Evolutionary conservation across 768 basidiomycete species (phyloP), one percentile per base, ranked within the genome.

Genomic region (Solioccasus polychromus): DNA sequence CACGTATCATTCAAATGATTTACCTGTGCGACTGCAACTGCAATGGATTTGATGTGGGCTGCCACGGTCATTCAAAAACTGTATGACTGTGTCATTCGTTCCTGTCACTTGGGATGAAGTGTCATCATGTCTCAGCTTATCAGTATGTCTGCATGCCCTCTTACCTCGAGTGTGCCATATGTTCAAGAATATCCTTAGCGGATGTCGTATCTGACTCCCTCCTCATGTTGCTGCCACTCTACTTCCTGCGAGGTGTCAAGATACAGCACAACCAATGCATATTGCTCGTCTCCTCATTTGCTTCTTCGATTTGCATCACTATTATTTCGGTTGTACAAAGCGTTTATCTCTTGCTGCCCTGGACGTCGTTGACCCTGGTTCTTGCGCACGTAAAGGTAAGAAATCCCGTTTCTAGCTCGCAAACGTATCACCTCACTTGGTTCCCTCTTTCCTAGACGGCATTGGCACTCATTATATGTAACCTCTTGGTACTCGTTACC

Each of bases 301-400:
- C 44, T 4, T 48, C 50, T 15, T 55, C 42, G 20, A 30, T 59
- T 29, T 25, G 45, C 35, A 59, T 50, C 30, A 42, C 53, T 26
- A 14, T 45, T 3, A 23, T 48, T 26, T 47, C 45, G n/a, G 40
- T 55, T 10, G 11, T 23, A 15, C 53, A 51, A 15, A 48, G 44
- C 12, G 4, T 44, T 7, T 47, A 46, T 6, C 26, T 59, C 10
- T 25, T 20, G 3, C 35, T 28, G 2, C 25, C 35, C 2, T n/a
- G 26, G 26, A 10, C 8, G n/a, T 4, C 1, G 20, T 3, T n/a
- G 11, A 34, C 18, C 9, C 14, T 39, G 15, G n/a, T 55, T 15
- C 26, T 59, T 7, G 44, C 25, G 4, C 43, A 48, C 20, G 17
- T 59, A 37, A 52, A 47, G 50, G 54, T 52, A 24, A 35, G 45